These are phyloP conservation scores for Austroboletus eburneus DNA, from an alignment of 768 basidiomycete species.

Conservation along the genomic window DNA sequence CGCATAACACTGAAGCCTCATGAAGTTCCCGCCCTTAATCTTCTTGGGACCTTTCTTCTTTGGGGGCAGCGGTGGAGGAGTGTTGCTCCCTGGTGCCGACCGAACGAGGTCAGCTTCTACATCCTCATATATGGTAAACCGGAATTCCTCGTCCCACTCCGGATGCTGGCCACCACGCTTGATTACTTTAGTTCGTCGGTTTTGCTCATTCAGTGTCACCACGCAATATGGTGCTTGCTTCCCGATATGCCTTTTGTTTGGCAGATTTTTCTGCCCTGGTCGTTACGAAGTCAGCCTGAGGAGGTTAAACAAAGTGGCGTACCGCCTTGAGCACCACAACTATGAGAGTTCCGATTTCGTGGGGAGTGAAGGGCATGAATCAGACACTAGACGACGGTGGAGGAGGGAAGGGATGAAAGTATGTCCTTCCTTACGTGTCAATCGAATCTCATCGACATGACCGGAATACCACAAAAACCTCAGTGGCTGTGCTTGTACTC, in stretches of 20 bases:
- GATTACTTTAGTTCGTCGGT: conserved; percentile 86
- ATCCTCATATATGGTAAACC: conserved; percentile 86
- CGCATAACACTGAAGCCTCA: conserved; percentile 87
- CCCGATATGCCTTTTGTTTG: conserved; percentile 87
- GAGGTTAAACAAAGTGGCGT: conserved; percentile 32
- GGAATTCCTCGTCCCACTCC: conserved; percentile 97
- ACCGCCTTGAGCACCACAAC: conserved; percentile 94
- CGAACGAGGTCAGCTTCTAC: conserved; percentile 48
- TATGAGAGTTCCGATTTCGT: conserved; percentile 89
- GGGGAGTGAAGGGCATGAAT: conserved; percentile 56
- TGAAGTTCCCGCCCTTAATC: conserved; percentile 67
- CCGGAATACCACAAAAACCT: conserved; percentile 8
- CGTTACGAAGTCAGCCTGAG: conserved; percentile 15
- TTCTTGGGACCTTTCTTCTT: conserved; percentile 48
- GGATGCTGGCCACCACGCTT: conserved; percentile 98
- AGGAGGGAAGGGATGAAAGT: conserved; percentile 4
- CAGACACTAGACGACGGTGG: conserved; percentile 1
- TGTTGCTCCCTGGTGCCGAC: conserved; percentile 37
- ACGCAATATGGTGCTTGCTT: conserved; percentile 98
- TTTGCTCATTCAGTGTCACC: conserved; percentile 75
- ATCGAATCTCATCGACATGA: conserved; percentile 13
- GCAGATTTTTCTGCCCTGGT: conserved; percentile 68
- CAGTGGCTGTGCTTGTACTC: conserved; percentile 17
- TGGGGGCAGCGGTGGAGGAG: conserved; percentile 68
- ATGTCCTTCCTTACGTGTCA: conserved; percentile 18